Conservation (phyloP, 2,329 filamentous ascomycete species). For the Sporothrix pallida region DNA sequence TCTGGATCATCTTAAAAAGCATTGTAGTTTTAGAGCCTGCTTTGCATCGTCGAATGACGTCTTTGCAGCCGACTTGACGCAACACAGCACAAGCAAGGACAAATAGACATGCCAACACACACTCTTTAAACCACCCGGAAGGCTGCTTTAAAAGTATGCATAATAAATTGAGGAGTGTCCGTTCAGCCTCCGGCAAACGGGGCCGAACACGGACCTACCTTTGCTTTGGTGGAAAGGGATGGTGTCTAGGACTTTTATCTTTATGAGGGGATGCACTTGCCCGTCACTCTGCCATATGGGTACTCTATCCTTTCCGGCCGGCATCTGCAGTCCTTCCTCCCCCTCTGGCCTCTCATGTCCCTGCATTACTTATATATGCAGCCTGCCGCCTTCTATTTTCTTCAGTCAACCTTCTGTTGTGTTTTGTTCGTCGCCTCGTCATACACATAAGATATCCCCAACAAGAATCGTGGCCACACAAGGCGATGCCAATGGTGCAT, state of each 20-base stretch:
- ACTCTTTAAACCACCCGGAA: neutral
- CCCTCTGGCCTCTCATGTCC: neutral
- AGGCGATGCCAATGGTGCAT: neutral
- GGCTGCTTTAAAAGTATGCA: neutral
- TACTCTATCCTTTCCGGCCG: neutral
- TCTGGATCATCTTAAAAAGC: neutral
- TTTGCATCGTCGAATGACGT: neutral
- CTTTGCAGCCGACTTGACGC: neutral
- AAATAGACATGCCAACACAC: neutral
- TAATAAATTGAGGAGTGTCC: neutral
- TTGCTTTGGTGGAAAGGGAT: neutral
- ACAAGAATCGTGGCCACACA: neutral
- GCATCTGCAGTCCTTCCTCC: neutral
- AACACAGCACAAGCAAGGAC: neutral
- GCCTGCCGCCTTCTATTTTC: slow-evolving; percentile 5
- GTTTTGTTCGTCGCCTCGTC: neutral
- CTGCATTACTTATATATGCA: neutral
- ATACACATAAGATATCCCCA: neutral
- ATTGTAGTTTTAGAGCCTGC: neutral
- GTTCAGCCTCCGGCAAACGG: slow-evolving; percentile 8
- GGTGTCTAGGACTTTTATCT: no score
- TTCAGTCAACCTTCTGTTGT: slow-evolving; percentile 14
- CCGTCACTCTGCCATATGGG: neutral
- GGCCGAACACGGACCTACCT: neutral
- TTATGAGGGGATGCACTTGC: neutral